These are phyloP conservation scores for Coniella vitis DNA, from an alignment of 2,329 filamentous ascomycete genomes.

Conservation along the genomic window DNA sequence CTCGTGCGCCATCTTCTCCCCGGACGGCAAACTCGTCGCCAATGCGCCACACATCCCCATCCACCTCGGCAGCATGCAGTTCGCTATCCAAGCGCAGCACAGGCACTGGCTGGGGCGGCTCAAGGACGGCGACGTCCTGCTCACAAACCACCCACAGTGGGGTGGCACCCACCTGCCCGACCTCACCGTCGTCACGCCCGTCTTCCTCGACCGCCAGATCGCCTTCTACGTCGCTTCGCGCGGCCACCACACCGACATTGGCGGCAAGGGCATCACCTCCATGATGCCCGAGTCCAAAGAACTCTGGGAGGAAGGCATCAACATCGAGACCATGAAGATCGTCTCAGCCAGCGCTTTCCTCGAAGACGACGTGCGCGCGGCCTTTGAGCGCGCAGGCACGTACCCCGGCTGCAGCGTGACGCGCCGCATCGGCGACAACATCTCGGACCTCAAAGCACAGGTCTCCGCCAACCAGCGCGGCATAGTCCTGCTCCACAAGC, in stretches of 20 bases:
- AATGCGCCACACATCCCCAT: conserved; percentile 35
- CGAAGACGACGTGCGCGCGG: conserved; percentile 11
- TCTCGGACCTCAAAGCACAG: conserved; percentile 37
- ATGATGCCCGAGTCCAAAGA: conserved; percentile 36
- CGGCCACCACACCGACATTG: conserved; percentile 35
- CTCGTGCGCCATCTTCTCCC: conserved; percentile 35
- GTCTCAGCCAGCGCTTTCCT: conserved; percentile 29
- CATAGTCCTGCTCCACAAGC: conserved; percentile 25
- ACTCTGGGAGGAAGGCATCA: conserved; percentile 38
- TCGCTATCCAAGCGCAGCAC: conserved; percentile 32
- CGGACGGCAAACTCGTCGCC: conserved; percentile 34
- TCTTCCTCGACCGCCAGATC: conserved; percentile 27
- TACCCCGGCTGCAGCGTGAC: conserved; percentile 31
- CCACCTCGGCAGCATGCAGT: conserved; percentile 36
- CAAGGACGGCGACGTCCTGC: conserved; percentile 31
- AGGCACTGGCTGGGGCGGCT: conserved; percentile 27
- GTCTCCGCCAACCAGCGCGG: conserved; percentile 37
- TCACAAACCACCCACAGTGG: conserved; percentile 33
- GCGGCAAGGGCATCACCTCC: conserved; percentile 30
- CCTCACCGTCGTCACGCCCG: conserved; percentile 33
- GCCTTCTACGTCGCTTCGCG: conserved; percentile 32
- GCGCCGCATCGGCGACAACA: conserved; percentile 32
- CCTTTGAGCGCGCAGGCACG: conserved; percentile 23
- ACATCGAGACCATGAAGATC: conserved; percentile 31
- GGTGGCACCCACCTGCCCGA: conserved; percentile 35